A percentile compares a stretch with the other conserved stretches of the same genome.
Conservation (phyloP, 768 basidiomycete species). For the Pulveroboletus sp. region DNA sequence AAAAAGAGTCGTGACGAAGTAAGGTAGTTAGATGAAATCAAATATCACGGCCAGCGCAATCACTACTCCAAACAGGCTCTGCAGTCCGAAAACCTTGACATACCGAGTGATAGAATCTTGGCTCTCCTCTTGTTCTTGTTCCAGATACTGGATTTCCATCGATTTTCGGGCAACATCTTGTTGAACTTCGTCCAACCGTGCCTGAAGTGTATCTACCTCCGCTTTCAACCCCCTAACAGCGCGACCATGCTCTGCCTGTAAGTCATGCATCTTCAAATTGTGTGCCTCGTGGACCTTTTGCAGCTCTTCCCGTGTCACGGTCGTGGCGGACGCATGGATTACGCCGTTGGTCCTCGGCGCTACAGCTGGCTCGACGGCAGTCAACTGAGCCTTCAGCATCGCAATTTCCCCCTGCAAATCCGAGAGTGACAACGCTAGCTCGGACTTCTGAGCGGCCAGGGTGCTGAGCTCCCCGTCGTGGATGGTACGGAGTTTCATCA, state of each 20-base stretch:
- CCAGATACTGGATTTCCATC: slow-evolving; percentile 80
- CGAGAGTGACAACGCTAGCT: slow-evolving; percentile 57
- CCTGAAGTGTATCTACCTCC: slow-evolving; percentile 52
- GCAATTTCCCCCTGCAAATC: slow-evolving; percentile 78
- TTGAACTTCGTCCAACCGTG: slow-evolving; percentile 51
- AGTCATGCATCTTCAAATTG: slow-evolving; percentile 71
- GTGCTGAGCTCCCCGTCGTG: slow-evolving; percentile 60
- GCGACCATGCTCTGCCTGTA: slow-evolving; percentile 65
- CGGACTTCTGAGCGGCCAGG: slow-evolving; percentile 58
- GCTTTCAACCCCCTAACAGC: slow-evolving; percentile 47
- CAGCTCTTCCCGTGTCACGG: slow-evolving; percentile 72
- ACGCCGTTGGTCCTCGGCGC: slow-evolving; percentile 56
- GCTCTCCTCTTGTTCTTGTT: slow-evolving; percentile 74
- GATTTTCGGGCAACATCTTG: slow-evolving; percentile 62
- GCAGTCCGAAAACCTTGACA: slow-evolving; percentile 57
- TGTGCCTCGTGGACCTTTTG: slow-evolving; percentile 80
- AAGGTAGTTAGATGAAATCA: slow-evolving; percentile 42
- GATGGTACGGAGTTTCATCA: slow-evolving; percentile 52
- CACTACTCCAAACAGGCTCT: slow-evolving; percentile 50
- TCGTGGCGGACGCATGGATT: slow-evolving; percentile 33
- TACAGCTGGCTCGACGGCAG: slow-evolving; percentile 42
- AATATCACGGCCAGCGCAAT: slow-evolving; percentile 54
- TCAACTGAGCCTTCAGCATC: slow-evolving; percentile 53
- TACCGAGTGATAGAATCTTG: slow-evolving; percentile 77
- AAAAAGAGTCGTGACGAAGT: slow-evolving; percentile 12